Percentiles rank a stretch among this genome's conserved stretches.
Evolutionary conservation across 345 rosid genomes (phyloP).

Genomic region (Dimocarpus longan): DNA sequence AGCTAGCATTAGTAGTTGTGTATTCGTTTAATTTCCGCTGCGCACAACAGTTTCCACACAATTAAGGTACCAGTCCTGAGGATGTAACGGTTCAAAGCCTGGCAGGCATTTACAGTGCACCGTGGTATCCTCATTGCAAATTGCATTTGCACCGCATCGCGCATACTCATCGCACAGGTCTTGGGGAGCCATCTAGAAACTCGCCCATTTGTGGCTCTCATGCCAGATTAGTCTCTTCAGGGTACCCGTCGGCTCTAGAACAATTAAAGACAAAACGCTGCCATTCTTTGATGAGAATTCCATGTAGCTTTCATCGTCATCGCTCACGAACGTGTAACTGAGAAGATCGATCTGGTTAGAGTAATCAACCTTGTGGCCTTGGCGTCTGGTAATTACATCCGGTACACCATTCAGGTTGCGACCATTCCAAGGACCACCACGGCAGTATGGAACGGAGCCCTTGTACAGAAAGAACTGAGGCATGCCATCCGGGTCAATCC

Average conservation of each 20-base stretch:
- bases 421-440: conserved; percentile 17
- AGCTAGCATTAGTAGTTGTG: no score
- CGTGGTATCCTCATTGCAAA: conserved; percentile 4
- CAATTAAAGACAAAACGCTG: not conserved
- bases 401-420: not conserved
- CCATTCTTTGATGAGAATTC: not conserved
- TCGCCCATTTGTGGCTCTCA: conserved; percentile 8
- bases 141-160: conserved; percentile 17
- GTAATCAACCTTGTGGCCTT: not conserved
- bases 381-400: not conserved
- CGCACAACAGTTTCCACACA: no score
- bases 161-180: conserved; percentile 32
- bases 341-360: not conserved
- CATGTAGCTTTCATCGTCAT: not conserved
- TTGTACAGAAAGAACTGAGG: conserved; percentile 5
- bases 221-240: conserved; percentile 2
- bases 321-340: not conserved
- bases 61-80: not conserved
- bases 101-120: conserved; percentile 17
- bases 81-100: conserved; percentile 2
- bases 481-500: conserved; percentile 13
- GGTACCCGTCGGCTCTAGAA: not conserved
- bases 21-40: no score
- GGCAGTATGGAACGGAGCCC: not conserved
- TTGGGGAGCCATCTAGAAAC: not conserved